Evolutionary conservation across 441 rosid genomes (phyloP).

Genomic region (Pelargonium myrrhifolium): DNA sequence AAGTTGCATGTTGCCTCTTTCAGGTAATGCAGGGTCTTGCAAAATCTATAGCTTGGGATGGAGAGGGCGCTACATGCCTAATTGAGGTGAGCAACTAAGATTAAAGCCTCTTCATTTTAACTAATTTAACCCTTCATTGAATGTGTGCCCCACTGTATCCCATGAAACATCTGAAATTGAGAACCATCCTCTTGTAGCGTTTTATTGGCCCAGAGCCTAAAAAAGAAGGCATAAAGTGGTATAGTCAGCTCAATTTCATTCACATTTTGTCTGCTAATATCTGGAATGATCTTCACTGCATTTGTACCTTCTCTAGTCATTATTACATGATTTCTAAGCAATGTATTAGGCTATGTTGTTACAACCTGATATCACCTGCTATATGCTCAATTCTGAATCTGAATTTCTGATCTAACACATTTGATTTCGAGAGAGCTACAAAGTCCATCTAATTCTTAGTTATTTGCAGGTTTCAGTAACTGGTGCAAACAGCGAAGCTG

Average conservation of each 20-base stretch:
- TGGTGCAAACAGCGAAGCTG: conserved; percentile 55
- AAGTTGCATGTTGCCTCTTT: conserved; percentile 8
- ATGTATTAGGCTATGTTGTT: too few species aligned
- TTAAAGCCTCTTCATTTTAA: neutral
- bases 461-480: conserved; percentile 53
- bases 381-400: neutral
- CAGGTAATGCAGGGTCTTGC: conserved; percentile 99
- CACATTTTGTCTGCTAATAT: neutral
- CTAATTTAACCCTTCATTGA: neutral
- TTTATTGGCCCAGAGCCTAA: too few species aligned
- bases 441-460: conserved; percentile 15
- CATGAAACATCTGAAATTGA: too few species aligned
- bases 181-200: too few species aligned
- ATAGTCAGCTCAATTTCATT: too few species aligned
- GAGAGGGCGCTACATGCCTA: conserved; percentile 95
- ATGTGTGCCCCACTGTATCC: too few species aligned
- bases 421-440: conserved; percentile 1
- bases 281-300: neutral
- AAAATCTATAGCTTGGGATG: conserved; percentile 98
- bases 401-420: too few species aligned
- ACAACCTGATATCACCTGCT: too few species aligned
- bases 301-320: too few species aligned
- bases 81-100: conserved; percentile 54
- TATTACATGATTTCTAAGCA: too few species aligned
- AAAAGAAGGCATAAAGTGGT: too few species aligned